Conservation (phyloP, 129 eudicot species). For the Helichrysum umbraculigerum region DNA sequence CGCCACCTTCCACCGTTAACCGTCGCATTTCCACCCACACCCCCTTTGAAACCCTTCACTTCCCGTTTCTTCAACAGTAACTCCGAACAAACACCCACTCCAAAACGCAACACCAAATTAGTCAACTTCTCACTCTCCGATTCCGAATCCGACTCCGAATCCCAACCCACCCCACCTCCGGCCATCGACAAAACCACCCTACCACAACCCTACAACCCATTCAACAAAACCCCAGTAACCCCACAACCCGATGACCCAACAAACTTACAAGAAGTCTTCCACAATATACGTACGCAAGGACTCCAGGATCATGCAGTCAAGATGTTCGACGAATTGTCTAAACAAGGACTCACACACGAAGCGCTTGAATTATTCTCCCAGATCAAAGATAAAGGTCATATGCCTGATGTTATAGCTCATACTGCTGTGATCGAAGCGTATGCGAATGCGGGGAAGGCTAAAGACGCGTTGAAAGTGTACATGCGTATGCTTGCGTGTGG, state of each 20-base stretch:
- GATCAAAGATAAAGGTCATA: constrained; percentile 70
- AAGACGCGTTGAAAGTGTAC: constrained; percentile 59
- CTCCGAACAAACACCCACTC: constrained; percentile 20
- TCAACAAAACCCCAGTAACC: constrained; percentile 52
- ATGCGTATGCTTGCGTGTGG: constrained; percentile 70
- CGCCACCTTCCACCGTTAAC: constrained; percentile 27
- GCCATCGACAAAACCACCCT: constrained; percentile 36
- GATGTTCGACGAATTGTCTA: constrained; percentile 97
- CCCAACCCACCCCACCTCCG: constrained; percentile 8
- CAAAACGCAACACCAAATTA: constrained; percentile 53
- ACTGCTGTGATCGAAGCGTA: constrained; percentile 87
- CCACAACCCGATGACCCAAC: constrained; percentile 69
- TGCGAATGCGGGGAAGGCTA: constrained; percentile 60
- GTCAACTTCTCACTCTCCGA: constrained; percentile 65
- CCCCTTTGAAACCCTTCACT: constrained; percentile 6
- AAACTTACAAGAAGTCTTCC: constrained; percentile 69
- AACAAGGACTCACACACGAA: constrained; percentile 81
- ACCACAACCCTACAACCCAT: constrained; percentile 88
- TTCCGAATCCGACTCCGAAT: constrained; percentile 19
- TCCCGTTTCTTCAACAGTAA: constrained; percentile 24
- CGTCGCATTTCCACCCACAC: constrained; percentile 9
- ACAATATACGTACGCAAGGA: constrained; percentile 60
- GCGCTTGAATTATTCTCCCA: constrained; percentile 61
- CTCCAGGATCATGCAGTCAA: constrained; percentile 73
- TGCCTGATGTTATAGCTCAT: constrained; percentile 91